Percentiles rank a stretch among this genome's conserved stretches.
phyloP scores from a whole-genome alignment of 352 stramenopile species.

The Peronospora farinosa region DNA sequence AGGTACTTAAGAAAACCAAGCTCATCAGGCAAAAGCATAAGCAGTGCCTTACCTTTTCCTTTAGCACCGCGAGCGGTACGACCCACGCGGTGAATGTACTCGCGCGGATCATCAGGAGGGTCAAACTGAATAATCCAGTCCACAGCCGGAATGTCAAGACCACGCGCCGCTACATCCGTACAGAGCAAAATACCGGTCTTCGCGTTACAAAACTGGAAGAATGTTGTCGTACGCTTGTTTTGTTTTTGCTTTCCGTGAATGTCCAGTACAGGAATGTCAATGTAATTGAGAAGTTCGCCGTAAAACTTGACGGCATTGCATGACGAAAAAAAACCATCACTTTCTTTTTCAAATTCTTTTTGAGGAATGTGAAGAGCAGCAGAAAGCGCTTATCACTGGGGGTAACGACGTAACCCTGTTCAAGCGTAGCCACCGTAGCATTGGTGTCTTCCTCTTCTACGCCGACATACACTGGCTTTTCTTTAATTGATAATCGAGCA shows the following conservation, averaged over 20 bases:
- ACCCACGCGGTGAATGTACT: conserved; percentile 96
- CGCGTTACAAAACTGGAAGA: conserved; percentile 98
- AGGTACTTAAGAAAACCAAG: conserved; percentile 97
- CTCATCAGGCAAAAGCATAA: conserved; percentile 98
- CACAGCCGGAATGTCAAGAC: conserved; percentile 95
- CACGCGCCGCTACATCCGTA: conserved; percentile 96
- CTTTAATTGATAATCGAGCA: conserved; percentile 88
- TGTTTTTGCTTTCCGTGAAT: conserved; percentile 99
- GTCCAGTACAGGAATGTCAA: conserved; percentile 97
- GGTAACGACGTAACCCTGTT: conserved; percentile 98
- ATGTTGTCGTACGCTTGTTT: conserved; percentile 97
- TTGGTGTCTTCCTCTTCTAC: conserved; percentile 89
- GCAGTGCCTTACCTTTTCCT: conserved; percentile 90
- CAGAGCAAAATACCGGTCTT: conserved; percentile 96
- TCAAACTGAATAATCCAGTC: conserved; percentile 99
- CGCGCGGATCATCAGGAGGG: conserved; percentile 95
- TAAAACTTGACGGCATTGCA: conserved; percentile 98
- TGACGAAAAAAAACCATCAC: conserved; percentile 94
- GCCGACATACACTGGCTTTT: conserved; percentile 96
- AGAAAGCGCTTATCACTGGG: conserved; percentile 97
- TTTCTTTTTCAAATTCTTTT: conserved; percentile 99
- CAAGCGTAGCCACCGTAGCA: conserved; percentile 90
- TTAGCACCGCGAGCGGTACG: conserved; percentile 83
- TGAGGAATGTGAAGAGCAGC: conserved; percentile 98
- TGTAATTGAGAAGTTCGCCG: conserved; percentile 98